Evolutionary conservation across 1,284 basidiomycete genomes (phyloP).

Genomic region (Erythrobasidium hasegawianum): DNA sequence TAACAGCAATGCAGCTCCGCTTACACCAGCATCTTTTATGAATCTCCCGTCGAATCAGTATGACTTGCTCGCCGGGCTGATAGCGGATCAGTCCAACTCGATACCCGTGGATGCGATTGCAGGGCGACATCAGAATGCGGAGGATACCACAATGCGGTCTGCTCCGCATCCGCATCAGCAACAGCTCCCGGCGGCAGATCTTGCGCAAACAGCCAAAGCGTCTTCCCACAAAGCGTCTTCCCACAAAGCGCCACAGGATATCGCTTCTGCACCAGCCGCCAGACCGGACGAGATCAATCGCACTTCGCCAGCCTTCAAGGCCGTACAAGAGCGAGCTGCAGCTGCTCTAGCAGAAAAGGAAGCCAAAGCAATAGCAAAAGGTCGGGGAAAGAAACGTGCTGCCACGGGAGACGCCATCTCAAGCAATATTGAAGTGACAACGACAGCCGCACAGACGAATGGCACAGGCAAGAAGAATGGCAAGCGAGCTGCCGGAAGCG

Average conservation of each 20-base stretch:
- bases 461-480: slow-evolving; percentile 16
- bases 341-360: slow-evolving; percentile 30
- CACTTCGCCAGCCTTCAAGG: background rate
- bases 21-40: slow-evolving; percentile 44
- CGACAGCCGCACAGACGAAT: background rate
- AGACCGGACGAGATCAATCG: background rate
- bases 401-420: background rate
- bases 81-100: slow-evolving; percentile 15
- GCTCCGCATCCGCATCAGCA: background rate
- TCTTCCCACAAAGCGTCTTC: no score
- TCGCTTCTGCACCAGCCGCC: background rate
- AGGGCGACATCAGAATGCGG: background rate
- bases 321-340: slow-evolving; percentile 11
- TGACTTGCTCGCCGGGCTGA: slow-evolving; percentile 34
- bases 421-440: background rate
- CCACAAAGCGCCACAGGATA: background rate
- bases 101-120: background rate
- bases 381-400: background rate
- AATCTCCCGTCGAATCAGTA: slow-evolving; percentile 37
- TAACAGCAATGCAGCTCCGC: slow-evolving; percentile 18
- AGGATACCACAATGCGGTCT: slow-evolving; percentile 10
- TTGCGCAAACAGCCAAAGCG: no score
- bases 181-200: no score
- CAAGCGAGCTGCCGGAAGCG: slow-evolving; percentile 33
- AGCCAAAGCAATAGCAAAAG: slow-evolving; percentile 24